Conservation (phyloP, 441 rosid species). For the Arabidopsis hybrid region DNA sequence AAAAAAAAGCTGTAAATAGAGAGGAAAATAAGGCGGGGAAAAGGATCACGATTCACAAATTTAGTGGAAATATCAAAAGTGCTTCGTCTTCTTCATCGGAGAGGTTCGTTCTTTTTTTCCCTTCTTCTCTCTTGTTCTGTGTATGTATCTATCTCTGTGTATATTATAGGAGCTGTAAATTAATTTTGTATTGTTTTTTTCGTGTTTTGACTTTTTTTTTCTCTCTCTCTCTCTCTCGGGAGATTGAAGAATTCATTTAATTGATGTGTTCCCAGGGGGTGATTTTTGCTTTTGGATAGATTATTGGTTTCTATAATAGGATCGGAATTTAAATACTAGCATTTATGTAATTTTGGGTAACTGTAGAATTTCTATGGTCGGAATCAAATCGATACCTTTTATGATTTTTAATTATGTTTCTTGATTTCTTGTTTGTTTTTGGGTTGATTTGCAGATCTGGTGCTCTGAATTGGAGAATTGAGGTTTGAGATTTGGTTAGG, state of each 20-base stretch:
- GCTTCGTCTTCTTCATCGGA: constrained; percentile 27
- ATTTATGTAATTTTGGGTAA: constrained; percentile 38
- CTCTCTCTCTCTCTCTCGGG: background rate
- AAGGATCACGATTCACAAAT: constrained; percentile 34
- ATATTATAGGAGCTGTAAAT: background rate
- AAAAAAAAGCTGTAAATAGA: constrained; percentile 35
- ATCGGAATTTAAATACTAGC: constrained; percentile 24
- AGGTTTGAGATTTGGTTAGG: constrained; percentile 41
- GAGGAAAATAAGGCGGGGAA: constrained; percentile 47
- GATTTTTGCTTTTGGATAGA: constrained; percentile 29
- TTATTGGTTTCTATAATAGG: constrained; percentile 12
- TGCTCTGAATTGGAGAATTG: constrained; percentile 26
- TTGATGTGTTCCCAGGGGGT: background rate
- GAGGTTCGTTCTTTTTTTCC: constrained; percentile 36
- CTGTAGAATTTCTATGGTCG: constrained; percentile 35
- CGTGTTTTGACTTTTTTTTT: constrained; percentile 33
- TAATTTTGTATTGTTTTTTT: background rate
- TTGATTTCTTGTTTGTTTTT: constrained; percentile 43
- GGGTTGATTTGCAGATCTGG: constrained; percentile 50
- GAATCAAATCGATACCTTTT: constrained; percentile 37
- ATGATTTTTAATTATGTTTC: constrained; percentile 46
- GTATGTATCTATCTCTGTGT: background rate
- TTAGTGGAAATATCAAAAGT: constrained; percentile 3
- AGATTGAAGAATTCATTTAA: constrained; percentile 19
- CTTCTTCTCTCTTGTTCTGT: background rate